Base-by-base conservation (phyloP, 352 stramenopile species). In the Globisporangium uncinulatum region DNA sequence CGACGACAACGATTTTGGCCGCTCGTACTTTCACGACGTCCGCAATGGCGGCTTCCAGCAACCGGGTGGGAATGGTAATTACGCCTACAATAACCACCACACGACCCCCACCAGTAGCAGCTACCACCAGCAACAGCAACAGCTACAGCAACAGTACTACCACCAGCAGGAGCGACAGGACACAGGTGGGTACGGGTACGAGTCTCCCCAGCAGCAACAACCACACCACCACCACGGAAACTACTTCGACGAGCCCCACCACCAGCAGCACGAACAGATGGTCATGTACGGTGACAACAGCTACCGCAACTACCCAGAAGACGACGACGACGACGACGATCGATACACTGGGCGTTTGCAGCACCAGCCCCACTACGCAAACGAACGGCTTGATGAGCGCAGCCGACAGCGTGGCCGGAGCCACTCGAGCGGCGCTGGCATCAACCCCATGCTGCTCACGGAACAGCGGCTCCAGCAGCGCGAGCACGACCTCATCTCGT, bases 401-500 rank as follows among this genome's bases (percentile, higher is more conserved):
- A 29, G 4, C 21, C 31, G 34, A 6, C 34, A 61, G 19, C 57
- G 60, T 32, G 34, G 45, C 10, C 61, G 41, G 15, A 67, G 61
- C 36, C 50, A 51, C 37, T 61, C 53, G 50, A 61, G 17, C 70
- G 76, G n/a, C 66, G 19, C 36, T 37, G 29, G 24, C 5, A 54
- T 73, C 54, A 86, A 84, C 59, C 79, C 80, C 4, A 50, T 88
- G 44, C 58, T 59, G 21, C 57, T 87, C 34, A 79, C 67, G 9
- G 80, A 87, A 24, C 75, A 88, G 57, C 80, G 77, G 8, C 74
- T 85, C n/a, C 77, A 70, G 50, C 70, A 83, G 46, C 69, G 71
- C 15, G 72, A 87, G 70, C 79, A 83, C 48, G 80, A 88, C 53
- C 51, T 80, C 10, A 76, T 80, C 44, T 88, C 80, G 32, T 71